Evolutionary conservation across 2,329 filamentous ascomycete genomes (phyloP), one percentile per base, ranked within the genome.

Genomic region (Lachnellula hyalina): DNA sequence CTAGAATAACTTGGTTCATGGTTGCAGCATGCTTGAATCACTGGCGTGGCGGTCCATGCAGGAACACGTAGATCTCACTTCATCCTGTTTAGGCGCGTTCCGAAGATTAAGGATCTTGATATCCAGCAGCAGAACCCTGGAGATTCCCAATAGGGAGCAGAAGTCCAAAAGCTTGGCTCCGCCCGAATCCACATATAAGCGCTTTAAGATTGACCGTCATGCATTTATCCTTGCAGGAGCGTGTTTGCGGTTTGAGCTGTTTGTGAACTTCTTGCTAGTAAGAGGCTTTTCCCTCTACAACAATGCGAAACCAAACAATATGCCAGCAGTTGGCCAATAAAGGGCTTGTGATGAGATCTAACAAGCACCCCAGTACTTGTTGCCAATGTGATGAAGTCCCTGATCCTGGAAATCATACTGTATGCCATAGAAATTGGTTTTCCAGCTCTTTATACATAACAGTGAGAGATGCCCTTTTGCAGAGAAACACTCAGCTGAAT

Each of bases 261-360:
- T 38, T n/a, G 38, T 32, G 28, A 17, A 38, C 48, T 42, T 34
- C 49, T 51, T 48, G 54, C 54, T 50, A 45, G 32, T 7, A 7
- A n/a, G n/a, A 17, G 21, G 19, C 36, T 53, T 53, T 51, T 40
- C 12, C 28, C 28, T 49, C 28, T 41, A 42, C 9, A 49, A 46
- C 52, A 55, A 60, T 60, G 57, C 57, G 55, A 61, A 60, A 60
- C 57, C 9, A 44, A 54, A 57, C 53, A 49, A 48, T 55, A 47
- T 53, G 54, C 52, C 7, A 47, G 41, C 48, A 53, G 17, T 41
- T 19, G 44, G 21, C 58, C 56, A 58, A 58, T 58, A 42, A 49
- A 23, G 21, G 25, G 14, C 14, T 40, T 19, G 28, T 40, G 11
- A 38, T 19, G 12, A 21, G 7, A 15, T 21, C 14, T 38, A 17